Evolutionary conservation across 129 eudicot genomes (phyloP).

Genomic region (Escallonia rubra): DNA sequence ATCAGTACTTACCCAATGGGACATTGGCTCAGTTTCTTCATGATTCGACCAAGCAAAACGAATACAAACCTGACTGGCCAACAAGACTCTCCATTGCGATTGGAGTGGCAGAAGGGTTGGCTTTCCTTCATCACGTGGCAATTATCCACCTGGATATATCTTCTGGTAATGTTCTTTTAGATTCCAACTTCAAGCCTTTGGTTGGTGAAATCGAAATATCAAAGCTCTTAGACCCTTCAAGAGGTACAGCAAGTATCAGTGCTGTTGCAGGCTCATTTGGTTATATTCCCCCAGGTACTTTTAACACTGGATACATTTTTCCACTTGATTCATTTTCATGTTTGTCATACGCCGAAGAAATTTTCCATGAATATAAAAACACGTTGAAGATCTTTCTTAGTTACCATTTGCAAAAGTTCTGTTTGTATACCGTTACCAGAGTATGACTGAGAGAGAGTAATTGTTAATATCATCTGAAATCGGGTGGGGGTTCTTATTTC

Average conservation of each 20-base stretch:
- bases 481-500: no score
- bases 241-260: slow-evolving; percentile 97
- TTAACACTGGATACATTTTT: no score
- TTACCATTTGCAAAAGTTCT: no score
- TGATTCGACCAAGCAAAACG: slow-evolving; percentile 51
- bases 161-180: slow-evolving; percentile 78
- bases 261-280: slow-evolving; percentile 99
- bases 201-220: slow-evolving; percentile 95
- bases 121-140: slow-evolving; percentile 89
- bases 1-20: slow-evolving; percentile 70
- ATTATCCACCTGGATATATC: slow-evolving; percentile 97
- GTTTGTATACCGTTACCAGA: no score
- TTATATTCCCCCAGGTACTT: slow-evolving; percentile 91
- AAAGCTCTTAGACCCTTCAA: slow-evolving; percentile 88
- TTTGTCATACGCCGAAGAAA: no score
- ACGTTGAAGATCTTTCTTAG: no score
- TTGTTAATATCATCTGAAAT: no score
- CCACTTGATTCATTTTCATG: no score
- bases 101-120: slow-evolving; percentile 93
- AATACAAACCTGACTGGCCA: slow-evolving; percentile 86
- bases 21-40: slow-evolving; percentile 76
- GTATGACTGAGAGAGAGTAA: no score
- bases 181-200: slow-evolving; percentile 63
- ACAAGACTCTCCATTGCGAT: slow-evolving; percentile 76
- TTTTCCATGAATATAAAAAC: no score